Conservation (phyloP, 202 grass and related monocot genomes). For the Dendrocalamus latiflorus region DNA sequence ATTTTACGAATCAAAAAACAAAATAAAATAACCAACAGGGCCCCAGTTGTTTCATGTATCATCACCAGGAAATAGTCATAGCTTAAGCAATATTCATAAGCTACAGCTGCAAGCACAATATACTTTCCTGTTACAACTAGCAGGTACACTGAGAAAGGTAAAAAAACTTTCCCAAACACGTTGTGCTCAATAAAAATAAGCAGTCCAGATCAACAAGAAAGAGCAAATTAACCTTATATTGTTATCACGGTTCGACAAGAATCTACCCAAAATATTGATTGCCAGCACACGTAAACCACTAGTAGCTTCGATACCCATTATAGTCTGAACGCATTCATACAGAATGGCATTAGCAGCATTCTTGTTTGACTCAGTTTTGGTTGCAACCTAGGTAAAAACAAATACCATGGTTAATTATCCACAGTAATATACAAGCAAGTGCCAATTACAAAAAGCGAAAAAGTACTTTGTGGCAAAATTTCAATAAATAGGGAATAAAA, state of each 20-base stretch:
- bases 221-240: constrained; percentile 73
- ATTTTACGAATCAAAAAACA: constrained; percentile 10
- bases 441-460: not conserved
- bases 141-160: not conserved
- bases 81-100: not conserved
- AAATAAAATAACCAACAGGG: not conserved
- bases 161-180: not conserved
- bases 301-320: constrained; percentile 95
- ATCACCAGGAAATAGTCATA: constrained; percentile 9
- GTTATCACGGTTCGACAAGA: constrained; percentile 95
- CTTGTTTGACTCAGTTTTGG: constrained; percentile 91
- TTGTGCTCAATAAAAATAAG: not conserved
- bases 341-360: constrained; percentile 96
- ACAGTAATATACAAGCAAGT: not conserved
- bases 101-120: constrained; percentile 14
- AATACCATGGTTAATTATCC: not conserved
- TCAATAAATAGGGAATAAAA: not conserved
- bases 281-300: constrained; percentile 89
- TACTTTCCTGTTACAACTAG: constrained; percentile 11
- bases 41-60: not conserved
- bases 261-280: constrained; percentile 97
- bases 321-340: constrained; percentile 96
- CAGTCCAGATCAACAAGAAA: constrained; percentile 9
- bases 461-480: not conserved
- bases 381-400: constrained; percentile 65